Evolutionary conservation across 1,139 yeast genomes (phyloP).

Genomic region (Protomyces inundatus): DNA sequence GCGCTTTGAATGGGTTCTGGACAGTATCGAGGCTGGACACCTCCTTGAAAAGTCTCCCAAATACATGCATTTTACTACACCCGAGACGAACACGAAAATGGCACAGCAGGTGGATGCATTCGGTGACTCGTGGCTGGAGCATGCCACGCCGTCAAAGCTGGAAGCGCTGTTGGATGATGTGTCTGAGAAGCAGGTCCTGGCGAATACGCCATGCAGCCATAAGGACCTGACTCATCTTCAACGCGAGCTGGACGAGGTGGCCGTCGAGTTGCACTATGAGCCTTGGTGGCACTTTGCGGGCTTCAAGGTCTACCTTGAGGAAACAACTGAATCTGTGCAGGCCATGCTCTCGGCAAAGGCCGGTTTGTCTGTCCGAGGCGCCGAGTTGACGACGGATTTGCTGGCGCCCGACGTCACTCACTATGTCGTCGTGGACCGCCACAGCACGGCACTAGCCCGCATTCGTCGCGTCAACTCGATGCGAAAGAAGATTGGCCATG

Average conservation of each 20-base stretch:
- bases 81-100: constrained; percentile 33
- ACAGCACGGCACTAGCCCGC: not conserved
- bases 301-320: not conserved
- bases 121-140: constrained; percentile 37
- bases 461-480: not conserved
- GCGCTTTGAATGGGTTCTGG: constrained; percentile 66
- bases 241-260: constrained; percentile 1
- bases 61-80: constrained; percentile 47
- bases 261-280: not conserved
- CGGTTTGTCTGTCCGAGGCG: not conserved
- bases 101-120: constrained; percentile 35
- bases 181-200: not conserved
- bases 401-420: not conserved
- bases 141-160: constrained; percentile 29
- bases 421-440: not conserved
- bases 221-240: not conserved
- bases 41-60: constrained; percentile 57
- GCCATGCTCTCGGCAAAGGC: not conserved
- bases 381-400: not conserved
- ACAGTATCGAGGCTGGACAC: constrained; percentile 48
- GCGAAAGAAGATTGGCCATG: not conserved
- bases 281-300: not conserved
- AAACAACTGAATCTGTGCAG: not conserved
- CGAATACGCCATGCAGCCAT: too few species aligned
- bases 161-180: constrained; percentile 27